Base-by-base conservation (phyloP, 352 stramenopile species). In the Pythium aristosporum region DNA sequence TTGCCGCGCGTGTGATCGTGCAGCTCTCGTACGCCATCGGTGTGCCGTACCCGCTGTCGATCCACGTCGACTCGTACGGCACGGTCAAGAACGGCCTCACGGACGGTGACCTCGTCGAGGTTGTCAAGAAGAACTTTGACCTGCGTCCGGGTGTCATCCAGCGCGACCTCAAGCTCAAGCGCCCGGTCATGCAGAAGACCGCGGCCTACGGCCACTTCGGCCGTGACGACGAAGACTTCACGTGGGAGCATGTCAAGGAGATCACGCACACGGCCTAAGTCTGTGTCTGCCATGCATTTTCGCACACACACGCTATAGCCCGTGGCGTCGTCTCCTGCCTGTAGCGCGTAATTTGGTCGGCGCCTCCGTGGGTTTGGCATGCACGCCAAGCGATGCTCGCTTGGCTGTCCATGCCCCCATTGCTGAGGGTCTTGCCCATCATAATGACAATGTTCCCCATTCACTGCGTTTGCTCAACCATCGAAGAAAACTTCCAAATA, bases 71-170 rank as follows among this genome's bases (percentile, higher is more conserved):
- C 79, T 98, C 96, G 49, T 99, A 99, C 80, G 97, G 98, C 69
- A 99, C 98, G 12, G 92, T 90, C 54, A 98, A 98, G 80, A 81
- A 98, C 36, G 87, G 84, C 34, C 91, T 98, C 82, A 92, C 93
- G 13, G 97, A 99, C 79, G 80, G 89, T 21, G 96, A 99, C 59
- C 83, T 99, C 50, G 92, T 97, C 15, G 91, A 98, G 67, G 94
- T 99, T 67, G 91, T 99, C 61, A 98, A 99, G 67, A 99, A 98
- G 78, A 99, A 99, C 81, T 99, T 99, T 73, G 98, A 99, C 82
- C 77, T 99, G 56, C 89, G 93, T 64, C 96, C 97, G 32, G 97
- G 98, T 74, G 97, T 97, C 77, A 98, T 99, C 76, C 95, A 99
- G 72, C 97, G 96, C 65, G 96, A 99, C 77, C 84, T 99, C 36